phyloP scores from a whole-genome alignment of 352 stramenopile genomes.

The Globisporangium spiculum region DNA sequence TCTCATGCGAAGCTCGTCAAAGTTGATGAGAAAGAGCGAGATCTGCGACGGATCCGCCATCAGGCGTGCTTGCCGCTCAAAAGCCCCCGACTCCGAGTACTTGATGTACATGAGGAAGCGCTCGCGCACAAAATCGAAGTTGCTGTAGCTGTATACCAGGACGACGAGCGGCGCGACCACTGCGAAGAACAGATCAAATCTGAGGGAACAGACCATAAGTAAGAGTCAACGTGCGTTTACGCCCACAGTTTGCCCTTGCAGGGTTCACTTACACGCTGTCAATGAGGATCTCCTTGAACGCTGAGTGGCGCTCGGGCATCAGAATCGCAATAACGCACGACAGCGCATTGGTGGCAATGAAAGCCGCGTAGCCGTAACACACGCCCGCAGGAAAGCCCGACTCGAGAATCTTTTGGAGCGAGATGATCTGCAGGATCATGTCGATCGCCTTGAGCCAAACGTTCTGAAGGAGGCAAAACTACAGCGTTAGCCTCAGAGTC shows the following conservation, averaged over 20 bases:
- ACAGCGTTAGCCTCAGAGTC: too few species aligned
- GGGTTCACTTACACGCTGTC: constrained; percentile 30
- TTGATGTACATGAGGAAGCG: constrained; percentile 23
- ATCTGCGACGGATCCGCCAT: constrained; percentile 33
- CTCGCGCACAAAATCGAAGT: constrained; percentile 33
- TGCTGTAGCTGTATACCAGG: constrained; percentile 28
- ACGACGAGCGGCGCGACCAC: constrained; percentile 31
- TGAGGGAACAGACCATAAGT: constrained; percentile 3
- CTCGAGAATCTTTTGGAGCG: constrained; percentile 29
- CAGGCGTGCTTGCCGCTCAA: constrained; percentile 30
- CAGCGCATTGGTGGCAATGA: constrained; percentile 29
- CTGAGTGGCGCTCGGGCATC: constrained; percentile 20
- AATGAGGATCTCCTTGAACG: constrained; percentile 29
- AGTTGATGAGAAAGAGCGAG: constrained; percentile 27
- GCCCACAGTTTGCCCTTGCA: too few species aligned
- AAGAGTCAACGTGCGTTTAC: not conserved
- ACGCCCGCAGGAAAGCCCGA: constrained; percentile 25
- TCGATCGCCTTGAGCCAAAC: constrained; percentile 32
- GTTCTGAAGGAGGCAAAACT: constrained; percentile 23
- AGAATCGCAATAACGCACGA: constrained; percentile 25
- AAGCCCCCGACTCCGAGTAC: constrained; percentile 20
- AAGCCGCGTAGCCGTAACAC: constrained; percentile 27
- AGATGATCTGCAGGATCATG: constrained; percentile 24
- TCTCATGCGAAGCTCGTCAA: constrained; percentile 30
- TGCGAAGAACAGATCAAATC: constrained; percentile 36